Percentiles rank a stretch among this genome's conserved stretches.
phyloP scores from a whole-genome alignment of 768 basidiomycete genomes.

The Termitomyces sp. region DNA sequence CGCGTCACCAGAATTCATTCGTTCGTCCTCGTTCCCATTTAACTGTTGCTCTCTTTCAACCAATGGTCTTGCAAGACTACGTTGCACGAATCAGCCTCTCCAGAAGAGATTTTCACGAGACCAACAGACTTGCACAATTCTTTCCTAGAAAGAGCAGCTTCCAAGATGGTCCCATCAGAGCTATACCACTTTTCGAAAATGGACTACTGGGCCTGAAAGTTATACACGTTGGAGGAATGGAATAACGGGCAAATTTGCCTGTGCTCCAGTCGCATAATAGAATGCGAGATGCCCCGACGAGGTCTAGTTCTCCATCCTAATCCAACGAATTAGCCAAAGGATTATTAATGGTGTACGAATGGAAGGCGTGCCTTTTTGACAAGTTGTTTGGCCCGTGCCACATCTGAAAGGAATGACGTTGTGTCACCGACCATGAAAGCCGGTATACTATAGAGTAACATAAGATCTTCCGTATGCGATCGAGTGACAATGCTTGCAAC shows the following conservation, averaged over 20 bases:
- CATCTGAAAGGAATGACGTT: conserved; percentile 65
- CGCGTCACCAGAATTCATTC: too few relatives aligned
- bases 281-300: conserved; percentile 68
- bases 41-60: conserved; percentile 14
- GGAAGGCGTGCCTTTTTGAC: conserved; percentile 61
- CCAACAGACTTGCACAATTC: conserved; percentile 62
- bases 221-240: conserved; percentile 38
- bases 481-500: conserved; percentile 65
- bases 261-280: conserved; percentile 90
- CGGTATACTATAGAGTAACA: conserved; percentile 80
- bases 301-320: conserved; percentile 68
- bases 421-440: conserved; percentile 67
- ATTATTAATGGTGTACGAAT: conserved; percentile 1
- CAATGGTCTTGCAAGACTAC: conserved; percentile 35
- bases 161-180: conserved; percentile 46
- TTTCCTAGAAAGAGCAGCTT: conserved; percentile 46
- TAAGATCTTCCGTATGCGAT: conserved; percentile 74
- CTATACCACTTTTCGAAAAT: conserved; percentile 29
- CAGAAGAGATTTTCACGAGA: conserved; percentile 45
- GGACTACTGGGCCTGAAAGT: conserved; percentile 2
- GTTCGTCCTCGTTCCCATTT: conserved; percentile 15
- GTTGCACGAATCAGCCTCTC: conserved; percentile 31
- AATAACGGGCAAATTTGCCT: conserved; percentile 70
- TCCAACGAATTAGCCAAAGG: conserved; percentile 6
- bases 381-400: conserved; percentile 71